Evolutionary conservation across 2,329 filamentous ascomycete species (phyloP).

Genomic region (Huntiella moniliformis): DNA sequence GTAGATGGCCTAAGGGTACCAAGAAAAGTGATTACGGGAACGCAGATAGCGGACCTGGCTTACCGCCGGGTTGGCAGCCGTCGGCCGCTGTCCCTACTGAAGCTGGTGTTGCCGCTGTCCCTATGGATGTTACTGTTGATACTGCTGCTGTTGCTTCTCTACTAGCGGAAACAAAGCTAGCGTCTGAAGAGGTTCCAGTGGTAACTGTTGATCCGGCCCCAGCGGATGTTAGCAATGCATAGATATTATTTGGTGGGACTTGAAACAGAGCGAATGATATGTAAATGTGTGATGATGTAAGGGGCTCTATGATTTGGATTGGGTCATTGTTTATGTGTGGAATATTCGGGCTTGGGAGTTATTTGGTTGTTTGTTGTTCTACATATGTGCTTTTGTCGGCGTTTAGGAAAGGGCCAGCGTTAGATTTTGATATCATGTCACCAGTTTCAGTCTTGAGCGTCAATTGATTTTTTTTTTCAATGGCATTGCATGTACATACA

Average conservation of each 20-base stretch:
- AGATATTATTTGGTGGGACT: too few species aligned
- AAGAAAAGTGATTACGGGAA: slow-evolving; percentile 52
- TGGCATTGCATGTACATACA: too few species aligned
- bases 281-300: too few species aligned
- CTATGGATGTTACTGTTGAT: background rate
- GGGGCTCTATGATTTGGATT: too few species aligned
- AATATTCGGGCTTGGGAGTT: background rate
- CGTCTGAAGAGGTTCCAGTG: background rate
- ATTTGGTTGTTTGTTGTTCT: background rate
- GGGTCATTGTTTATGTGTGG: background rate
- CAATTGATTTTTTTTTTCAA: too few species aligned
- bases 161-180: background rate
- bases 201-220: background rate
- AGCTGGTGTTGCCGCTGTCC: background rate
- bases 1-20: slow-evolving; percentile 48
- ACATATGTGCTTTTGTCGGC: background rate
- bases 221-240: background rate
- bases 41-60: slow-evolving; percentile 43
- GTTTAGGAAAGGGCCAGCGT: too few species aligned
- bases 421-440: too few species aligned
- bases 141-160: background rate
- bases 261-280: too few species aligned
- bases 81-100: too few species aligned
- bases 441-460: too few species aligned
- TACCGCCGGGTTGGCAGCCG: slow-evolving; percentile 35